Percentiles rank a stretch among this genome's conserved stretches.
These are phyloP conservation scores for Podila horticola DNA, from an alignment of 192 early-diverging fungal species.

Conservation along the genomic window DNA sequence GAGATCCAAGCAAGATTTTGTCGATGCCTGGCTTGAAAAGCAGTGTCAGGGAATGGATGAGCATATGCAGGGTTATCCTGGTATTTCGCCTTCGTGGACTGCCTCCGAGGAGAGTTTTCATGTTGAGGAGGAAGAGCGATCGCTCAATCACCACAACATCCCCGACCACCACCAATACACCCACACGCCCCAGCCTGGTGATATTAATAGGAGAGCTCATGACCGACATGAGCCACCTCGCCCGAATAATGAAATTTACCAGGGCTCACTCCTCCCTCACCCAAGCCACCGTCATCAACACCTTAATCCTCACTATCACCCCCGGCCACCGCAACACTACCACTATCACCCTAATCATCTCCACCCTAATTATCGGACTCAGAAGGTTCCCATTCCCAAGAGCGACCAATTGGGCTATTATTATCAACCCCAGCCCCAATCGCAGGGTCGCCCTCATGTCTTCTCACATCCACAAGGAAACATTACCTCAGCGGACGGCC, in stretches of 20 bases:
- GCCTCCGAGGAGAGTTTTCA: neutral
- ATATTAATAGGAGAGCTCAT: no score
- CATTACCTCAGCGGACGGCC: neutral
- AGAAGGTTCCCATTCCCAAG: neutral
- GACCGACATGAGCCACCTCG: no score
- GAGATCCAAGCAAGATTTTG: conserved; percentile 22
- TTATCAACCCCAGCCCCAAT: neutral
- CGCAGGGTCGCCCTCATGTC: neutral
- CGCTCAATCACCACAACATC: no score
- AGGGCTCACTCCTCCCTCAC: no score
- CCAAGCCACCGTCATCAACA: neutral
- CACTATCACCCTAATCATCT: conserved; percentile 10
- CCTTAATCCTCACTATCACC: neutral
- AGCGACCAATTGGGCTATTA: neutral
- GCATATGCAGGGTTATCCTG: neutral
- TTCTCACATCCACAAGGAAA: neutral
- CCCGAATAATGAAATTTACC: no score
- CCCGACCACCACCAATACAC: no score
- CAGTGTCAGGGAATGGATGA: conserved; percentile 3
- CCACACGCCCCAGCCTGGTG: no score
- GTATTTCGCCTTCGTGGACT: neutral
- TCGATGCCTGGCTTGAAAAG: conserved; percentile 31
- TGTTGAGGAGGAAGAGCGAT: neutral
- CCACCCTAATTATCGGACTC: neutral
- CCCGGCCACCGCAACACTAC: neutral